phyloP scores from a whole-genome alignment of 805 yeast species.

The Cyberlindnera mycetangii region DNA sequence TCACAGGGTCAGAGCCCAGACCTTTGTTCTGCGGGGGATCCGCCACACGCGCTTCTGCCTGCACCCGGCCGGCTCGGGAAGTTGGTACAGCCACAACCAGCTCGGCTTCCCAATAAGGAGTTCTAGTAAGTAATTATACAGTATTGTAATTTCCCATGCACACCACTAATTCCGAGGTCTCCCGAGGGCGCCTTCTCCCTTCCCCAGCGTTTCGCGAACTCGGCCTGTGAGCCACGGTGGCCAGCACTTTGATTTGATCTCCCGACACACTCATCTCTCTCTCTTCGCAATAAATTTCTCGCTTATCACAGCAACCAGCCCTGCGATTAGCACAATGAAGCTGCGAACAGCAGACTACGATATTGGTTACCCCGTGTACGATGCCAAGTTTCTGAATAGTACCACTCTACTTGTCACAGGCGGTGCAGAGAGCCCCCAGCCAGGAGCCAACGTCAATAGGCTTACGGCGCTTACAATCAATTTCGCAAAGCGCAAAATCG shows the following conservation, averaged over 20 bases:
- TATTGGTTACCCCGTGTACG: slow-evolving; percentile 75
- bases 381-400: slow-evolving; percentile 68
- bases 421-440: slow-evolving; percentile 47
- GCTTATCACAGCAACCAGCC: neutral
- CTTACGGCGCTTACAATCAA: slow-evolving; percentile 67
- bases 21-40: neutral
- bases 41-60: neutral
- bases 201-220: too few species aligned
- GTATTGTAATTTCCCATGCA: too few species aligned
- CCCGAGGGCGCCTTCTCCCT: too few species aligned
- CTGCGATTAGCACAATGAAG: slow-evolving; percentile 19
- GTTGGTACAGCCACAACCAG: neutral
- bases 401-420: slow-evolving; percentile 74
- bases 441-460: slow-evolving; percentile 44
- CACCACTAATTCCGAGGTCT: too few species aligned
- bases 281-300: neutral
- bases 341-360: slow-evolving; percentile 22
- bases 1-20: neutral
- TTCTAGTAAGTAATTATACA: too few species aligned
- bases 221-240: neutral
- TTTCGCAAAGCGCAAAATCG: slow-evolving; percentile 45
- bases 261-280: neutral
- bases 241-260: neutral
- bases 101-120: neutral
- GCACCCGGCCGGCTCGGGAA: neutral